A percentile compares a stretch with the other conserved stretches of the same genome.
These are phyloP conservation scores for Acanthamoeba lenticulata DNA, from an alignment of 208 protist genomes.

Conservation along the genomic window DNA sequence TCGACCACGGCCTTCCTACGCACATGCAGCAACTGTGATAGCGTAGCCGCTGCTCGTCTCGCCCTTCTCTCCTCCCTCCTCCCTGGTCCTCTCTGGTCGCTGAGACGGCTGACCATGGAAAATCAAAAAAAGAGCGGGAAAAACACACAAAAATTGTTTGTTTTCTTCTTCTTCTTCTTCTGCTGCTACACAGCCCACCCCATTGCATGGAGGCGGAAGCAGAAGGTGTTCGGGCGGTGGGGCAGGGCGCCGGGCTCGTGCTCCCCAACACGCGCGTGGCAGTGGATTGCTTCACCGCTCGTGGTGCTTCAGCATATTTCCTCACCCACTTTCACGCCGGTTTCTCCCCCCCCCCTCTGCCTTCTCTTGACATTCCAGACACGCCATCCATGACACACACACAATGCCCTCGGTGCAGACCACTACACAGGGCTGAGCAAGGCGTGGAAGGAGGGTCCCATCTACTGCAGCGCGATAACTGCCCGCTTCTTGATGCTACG, in stretches of 20 bases:
- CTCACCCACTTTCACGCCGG: conserved; percentile 30
- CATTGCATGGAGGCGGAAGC: background rate
- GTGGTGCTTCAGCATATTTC: background rate
- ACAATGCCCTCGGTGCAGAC: background rate
- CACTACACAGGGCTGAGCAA: background rate
- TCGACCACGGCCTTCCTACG: background rate
- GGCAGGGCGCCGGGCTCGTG: background rate
- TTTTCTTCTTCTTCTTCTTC: no score
- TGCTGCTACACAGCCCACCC: no score
- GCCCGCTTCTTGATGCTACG: background rate
- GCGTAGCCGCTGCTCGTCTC: background rate
- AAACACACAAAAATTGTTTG: no score
- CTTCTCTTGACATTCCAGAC: background rate
- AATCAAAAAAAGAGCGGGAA: no score
- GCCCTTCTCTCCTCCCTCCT: no score
- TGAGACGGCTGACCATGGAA: background rate
- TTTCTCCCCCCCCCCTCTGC: background rate
- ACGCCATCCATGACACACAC: background rate
- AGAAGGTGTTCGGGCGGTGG: background rate
- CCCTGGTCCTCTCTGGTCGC: background rate
- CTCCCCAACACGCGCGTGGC: background rate
- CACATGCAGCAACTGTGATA: background rate
- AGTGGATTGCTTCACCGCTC: background rate
- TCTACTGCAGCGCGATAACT: background rate
- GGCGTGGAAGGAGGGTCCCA: background rate